Base-by-base conservation (phyloP, 78 protist species). In the Dictyostelium firmibasis region DNA sequence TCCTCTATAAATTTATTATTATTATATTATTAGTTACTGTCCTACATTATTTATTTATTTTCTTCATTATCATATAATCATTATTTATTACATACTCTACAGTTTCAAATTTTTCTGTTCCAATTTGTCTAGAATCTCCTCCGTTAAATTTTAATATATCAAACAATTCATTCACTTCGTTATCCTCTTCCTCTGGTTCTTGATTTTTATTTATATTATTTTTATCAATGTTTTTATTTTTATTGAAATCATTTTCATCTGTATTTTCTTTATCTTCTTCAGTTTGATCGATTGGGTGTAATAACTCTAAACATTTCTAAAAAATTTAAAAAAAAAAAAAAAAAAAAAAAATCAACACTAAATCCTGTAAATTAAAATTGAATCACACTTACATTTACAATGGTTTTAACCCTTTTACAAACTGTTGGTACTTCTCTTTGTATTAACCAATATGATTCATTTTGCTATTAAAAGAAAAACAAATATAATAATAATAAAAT, bases 381-480 rank as follows among this genome's bases (percentile, higher is more conserved):
- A 33, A 33, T 18, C 18, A 82, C 16, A 41, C 86, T n/a, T 67
- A 88, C 93, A 27, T 89, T 27, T 89, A 89, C 60, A 25, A 89
- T 89, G 50, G 81, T 81, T 35, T 36, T 89, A 6, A 89, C 94
- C 41, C 94, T 81, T 69, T 78, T 81, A 69, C 94, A 89, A 53
- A 89, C 82, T 29, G 57, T 50, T 13, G 94, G 94, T 44, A 89
- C 84, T 25, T 89, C 94, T 81, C 79, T 36, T 70, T 89, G 74
- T n/a, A 89, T 89, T 43, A 89, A 69, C 94, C 94, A 89, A 50
- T 27, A 41, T 31, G 94, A 50, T 70, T 89, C 94, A 38, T 79
- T 43, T 81, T 89, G 94, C 94, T 82, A 14, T 11, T 9, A 11
- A 62, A 62, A 47, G 2, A 41, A 41, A 5, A 41, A 41, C 4